phyloP scores from a whole-genome alignment of 345 rosid species.

The Cardiospermum halicacabum region DNA sequence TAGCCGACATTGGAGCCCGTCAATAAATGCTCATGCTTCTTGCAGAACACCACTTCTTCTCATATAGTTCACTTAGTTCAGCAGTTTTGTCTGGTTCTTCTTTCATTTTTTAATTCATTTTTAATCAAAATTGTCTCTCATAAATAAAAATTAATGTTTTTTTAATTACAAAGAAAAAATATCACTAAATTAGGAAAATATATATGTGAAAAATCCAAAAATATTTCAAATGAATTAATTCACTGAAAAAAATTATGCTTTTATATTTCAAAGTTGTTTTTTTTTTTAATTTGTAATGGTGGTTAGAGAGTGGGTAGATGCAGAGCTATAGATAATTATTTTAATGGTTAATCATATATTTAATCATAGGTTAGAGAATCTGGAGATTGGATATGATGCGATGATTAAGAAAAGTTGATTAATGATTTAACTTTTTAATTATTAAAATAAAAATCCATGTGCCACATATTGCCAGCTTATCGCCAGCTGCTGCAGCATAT shows the following conservation, averaged over 20 bases:
- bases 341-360: neutral
- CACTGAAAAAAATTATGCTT: no score
- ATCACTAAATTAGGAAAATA: no score
- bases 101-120: neutral
- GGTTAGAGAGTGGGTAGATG: no score
- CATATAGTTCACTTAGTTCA: neutral
- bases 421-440: neutral
- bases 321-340: neutral
- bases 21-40: neutral
- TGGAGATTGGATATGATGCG: neutral
- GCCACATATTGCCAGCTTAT: no score
- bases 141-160: no score
- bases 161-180: no score
- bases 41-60: neutral
- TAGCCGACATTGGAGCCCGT: slow-evolving; percentile 17
- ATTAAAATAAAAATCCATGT: neutral
- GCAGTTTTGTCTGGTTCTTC: neutral
- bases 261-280: neutral
- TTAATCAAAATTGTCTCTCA: no score
- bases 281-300: neutral
- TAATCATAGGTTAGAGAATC: neutral
- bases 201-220: no score
- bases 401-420: neutral
- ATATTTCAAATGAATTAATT: no score
- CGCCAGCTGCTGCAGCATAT: neutral